A percentile compares a stretch with the other conserved stretches of the same genome.
phyloP scores from a whole-genome alignment of 1,139 yeast species.

The Pichia sp. region DNA sequence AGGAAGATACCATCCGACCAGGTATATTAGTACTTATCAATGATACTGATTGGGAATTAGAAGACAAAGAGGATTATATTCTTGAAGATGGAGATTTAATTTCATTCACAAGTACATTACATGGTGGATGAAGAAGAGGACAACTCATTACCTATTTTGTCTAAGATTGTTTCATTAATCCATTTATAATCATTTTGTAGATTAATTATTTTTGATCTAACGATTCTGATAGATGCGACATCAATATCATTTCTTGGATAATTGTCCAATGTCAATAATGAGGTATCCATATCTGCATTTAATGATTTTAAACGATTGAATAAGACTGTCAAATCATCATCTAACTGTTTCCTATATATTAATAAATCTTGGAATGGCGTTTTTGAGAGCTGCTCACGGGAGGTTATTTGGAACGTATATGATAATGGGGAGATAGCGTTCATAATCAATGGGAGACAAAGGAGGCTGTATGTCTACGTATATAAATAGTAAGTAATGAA shows the following conservation, averaged over 20 bases:
- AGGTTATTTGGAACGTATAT: conserved; percentile 2
- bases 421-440: conserved; percentile 1
- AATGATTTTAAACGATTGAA: conserved; percentile 24
- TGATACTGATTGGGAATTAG: conserved; percentile 96
- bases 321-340: conserved; percentile 19
- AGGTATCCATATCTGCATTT: conserved; percentile 56
- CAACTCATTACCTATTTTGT: conserved; percentile 6
- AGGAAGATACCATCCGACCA: conserved; percentile 76
- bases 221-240: conserved; percentile 54
- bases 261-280: conserved; percentile 64
- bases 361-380: conserved; percentile 6
- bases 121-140: conserved; percentile 63
- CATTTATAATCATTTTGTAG: conserved; percentile 60
- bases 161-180: conserved; percentile 33
- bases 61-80: conserved; percentile 76
- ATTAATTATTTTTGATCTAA: conserved; percentile 58
- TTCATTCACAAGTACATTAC: conserved; percentile 87
- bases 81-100: conserved; percentile 71
- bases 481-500: too few relatives aligned
- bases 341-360: conserved; percentile 16
- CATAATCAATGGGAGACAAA: background rate
- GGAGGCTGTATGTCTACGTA: too few relatives aligned
- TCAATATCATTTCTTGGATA: conserved; percentile 84
- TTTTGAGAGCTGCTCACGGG: conserved; percentile 5
- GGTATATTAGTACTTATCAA: conserved; percentile 88